These are phyloP conservation scores for Candida endomychidarum DNA, from an alignment of 805 yeast genomes.

Conservation along the genomic window DNA sequence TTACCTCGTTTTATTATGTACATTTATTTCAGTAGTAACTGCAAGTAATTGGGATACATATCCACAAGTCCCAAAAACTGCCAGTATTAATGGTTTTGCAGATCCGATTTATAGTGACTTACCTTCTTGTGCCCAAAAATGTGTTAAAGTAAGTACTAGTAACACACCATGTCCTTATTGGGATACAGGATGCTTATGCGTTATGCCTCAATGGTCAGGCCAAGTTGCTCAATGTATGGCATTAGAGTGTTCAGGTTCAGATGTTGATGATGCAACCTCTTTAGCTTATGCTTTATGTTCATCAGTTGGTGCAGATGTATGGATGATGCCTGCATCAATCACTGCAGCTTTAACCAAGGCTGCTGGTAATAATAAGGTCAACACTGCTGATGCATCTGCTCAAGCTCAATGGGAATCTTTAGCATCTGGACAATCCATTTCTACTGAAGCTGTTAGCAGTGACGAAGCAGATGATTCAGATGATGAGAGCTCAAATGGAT, in stretches of 20 bases:
- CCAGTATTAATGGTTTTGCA: slow-evolving; percentile 49
- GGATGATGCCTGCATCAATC: slow-evolving; percentile 34
- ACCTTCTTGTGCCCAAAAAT: slow-evolving; percentile 44
- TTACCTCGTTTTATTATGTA: slow-evolving; percentile 12
- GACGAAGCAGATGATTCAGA: too few species aligned
- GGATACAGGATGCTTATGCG: slow-evolving; percentile 53
- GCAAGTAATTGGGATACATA: slow-evolving; percentile 43
- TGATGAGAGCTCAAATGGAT: neutral
- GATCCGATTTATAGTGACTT: slow-evolving; percentile 39
- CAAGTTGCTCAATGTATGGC: slow-evolving; percentile 45
- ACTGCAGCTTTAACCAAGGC: slow-evolving; percentile 20
- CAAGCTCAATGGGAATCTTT: slow-evolving; percentile 10
- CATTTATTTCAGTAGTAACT: slow-evolving; percentile 12
- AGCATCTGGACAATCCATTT: too few species aligned
- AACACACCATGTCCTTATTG: slow-evolving; percentile 54
- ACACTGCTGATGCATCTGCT: slow-evolving; percentile 15
- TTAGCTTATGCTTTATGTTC: slow-evolving; percentile 45
- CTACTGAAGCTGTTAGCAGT: too few species aligned
- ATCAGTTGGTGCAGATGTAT: slow-evolving; percentile 32
- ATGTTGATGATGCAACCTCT: slow-evolving; percentile 36
- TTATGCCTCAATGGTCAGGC: slow-evolving; percentile 48
- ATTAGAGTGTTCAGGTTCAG: slow-evolving; percentile 34
- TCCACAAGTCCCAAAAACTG: slow-evolving; percentile 48
- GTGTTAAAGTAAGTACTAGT: slow-evolving; percentile 36
- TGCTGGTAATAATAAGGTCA: slow-evolving; percentile 24